These are phyloP conservation scores for Pochonia chlamydosporia DNA, from an alignment of 2,329 filamentous ascomycete genomes.

Conservation along the genomic window DNA sequence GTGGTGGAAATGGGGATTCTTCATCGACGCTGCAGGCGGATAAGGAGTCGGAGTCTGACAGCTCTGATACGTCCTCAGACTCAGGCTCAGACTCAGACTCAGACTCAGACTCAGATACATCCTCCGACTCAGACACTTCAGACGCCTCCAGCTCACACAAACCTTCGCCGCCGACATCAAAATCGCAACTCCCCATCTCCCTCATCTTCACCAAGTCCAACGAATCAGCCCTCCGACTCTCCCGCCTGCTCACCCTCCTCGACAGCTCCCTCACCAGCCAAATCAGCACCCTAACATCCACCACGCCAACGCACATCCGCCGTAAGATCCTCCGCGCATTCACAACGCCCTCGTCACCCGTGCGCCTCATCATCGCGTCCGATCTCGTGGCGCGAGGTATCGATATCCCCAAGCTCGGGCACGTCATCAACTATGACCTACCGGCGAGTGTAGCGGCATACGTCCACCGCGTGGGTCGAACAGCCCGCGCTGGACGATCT, in stretches of 20 bases:
- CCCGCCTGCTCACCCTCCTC: slow-evolving; percentile 67
- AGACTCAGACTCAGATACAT: slow-evolving; percentile 25
- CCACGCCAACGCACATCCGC: slow-evolving; percentile 65
- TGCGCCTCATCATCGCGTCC: slow-evolving; percentile 78
- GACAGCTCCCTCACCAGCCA: slow-evolving; percentile 49
- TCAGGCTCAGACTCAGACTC: slow-evolving; percentile 24
- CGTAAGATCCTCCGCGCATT: slow-evolving; percentile 65
- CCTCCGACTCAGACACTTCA: slow-evolving; percentile 24
- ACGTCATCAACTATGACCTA: slow-evolving; percentile 92
- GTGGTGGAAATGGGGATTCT: slow-evolving; percentile 6
- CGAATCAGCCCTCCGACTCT: slow-evolving; percentile 80
- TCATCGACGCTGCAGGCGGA: background rate
- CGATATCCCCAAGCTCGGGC: slow-evolving; percentile 70
- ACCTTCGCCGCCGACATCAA: slow-evolving; percentile 5
- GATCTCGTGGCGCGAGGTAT: slow-evolving; percentile 91
- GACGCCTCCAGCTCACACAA: background rate
- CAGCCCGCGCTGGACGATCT: slow-evolving; percentile 69
- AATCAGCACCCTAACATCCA: slow-evolving; percentile 70
- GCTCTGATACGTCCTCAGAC: slow-evolving; percentile 22
- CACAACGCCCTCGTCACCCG: slow-evolving; percentile 55
- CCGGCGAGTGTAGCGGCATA: slow-evolving; percentile 77
- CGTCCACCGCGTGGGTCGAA: slow-evolving; percentile 86
- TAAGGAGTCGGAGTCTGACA: slow-evolving; percentile 12
- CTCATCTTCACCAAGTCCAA: slow-evolving; percentile 90
- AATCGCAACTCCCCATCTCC: slow-evolving; percentile 36